Conservation (phyloP, 768 basidiomycete genomes). For the Xerocomus spinulosus region DNA sequence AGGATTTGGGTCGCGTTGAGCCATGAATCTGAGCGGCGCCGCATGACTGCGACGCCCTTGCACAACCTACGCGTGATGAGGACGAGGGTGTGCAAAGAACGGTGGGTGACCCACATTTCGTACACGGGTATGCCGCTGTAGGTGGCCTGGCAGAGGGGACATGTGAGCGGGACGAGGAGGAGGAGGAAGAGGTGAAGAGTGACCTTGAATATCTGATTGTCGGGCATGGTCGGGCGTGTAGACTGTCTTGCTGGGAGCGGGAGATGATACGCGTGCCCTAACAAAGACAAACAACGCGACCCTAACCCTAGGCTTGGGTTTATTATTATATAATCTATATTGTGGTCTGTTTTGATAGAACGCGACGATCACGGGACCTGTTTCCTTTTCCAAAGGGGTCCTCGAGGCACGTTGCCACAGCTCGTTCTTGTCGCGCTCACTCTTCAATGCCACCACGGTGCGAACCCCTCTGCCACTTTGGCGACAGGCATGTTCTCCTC, state of each 20-base stretch:
- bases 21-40: slow-evolving; percentile 93
- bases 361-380: slow-evolving; percentile 35
- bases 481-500: slow-evolving; percentile 54
- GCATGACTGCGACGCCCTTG: slow-evolving; percentile 96
- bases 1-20: slow-evolving; percentile 98
- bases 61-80: slow-evolving; percentile 70
- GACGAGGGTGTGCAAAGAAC: slow-evolving; percentile 34
- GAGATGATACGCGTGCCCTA: slow-evolving; percentile 34
- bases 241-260: neutral
- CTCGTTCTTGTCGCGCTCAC: slow-evolving; percentile 22
- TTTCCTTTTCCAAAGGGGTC: slow-evolving; percentile 31
- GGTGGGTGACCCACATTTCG: slow-evolving; percentile 64
- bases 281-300: slow-evolving; percentile 39
- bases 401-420: slow-evolving; percentile 29
- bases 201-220: slow-evolving; percentile 87
- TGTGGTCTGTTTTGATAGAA: slow-evolving; percentile 25
- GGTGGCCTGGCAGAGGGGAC: slow-evolving; percentile 66
- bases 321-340: slow-evolving; percentile 2
- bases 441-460: slow-evolving; percentile 44
- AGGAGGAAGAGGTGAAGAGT: neutral
- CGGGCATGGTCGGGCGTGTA: slow-evolving; percentile 69
- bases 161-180: slow-evolving; percentile 3
- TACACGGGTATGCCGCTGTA: slow-evolving; percentile 93
- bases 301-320: slow-evolving; percentile 23
- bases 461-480: slow-evolving; percentile 76